phyloP scores from a whole-genome alignment of 768 basidiomycete genomes.

The Trametes cubensis region DNA sequence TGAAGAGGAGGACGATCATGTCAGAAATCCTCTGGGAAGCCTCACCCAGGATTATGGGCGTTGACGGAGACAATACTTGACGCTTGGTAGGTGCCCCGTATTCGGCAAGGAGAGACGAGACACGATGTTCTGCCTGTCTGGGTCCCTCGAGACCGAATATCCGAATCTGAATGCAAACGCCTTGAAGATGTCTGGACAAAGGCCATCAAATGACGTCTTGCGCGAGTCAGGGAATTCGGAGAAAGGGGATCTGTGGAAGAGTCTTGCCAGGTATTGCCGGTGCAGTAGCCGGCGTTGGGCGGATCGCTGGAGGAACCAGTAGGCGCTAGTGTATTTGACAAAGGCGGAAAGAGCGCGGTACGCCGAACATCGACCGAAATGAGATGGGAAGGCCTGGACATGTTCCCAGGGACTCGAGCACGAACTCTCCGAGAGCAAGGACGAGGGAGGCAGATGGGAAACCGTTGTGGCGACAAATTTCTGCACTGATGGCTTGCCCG shows the following conservation, averaged over 20 bases:
- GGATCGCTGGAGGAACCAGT: no score
- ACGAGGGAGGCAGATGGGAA: background rate
- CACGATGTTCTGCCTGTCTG: background rate
- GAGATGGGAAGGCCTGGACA: background rate
- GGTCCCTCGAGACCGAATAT: background rate
- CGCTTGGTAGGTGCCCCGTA: no score
- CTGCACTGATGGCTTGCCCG: background rate
- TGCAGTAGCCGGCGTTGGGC: no score
- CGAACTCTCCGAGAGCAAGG: background rate
- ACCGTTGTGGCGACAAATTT: background rate
- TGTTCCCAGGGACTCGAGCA: background rate
- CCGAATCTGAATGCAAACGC: background rate
- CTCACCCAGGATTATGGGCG: no score
- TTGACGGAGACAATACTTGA: no score
- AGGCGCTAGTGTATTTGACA: background rate
- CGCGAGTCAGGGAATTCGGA: background rate
- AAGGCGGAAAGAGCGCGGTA: constrained; percentile 1
- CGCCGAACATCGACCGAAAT: background rate
- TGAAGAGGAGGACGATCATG: no score
- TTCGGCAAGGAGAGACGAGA: no score
- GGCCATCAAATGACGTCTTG: background rate
- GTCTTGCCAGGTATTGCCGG: no score
- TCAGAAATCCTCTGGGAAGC: no score
- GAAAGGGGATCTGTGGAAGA: background rate
- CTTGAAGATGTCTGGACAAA: background rate